These are phyloP conservation scores for Cyclanthera cordifolia DNA, from an alignment of 306 rosid species.

Conservation along the genomic window DNA sequence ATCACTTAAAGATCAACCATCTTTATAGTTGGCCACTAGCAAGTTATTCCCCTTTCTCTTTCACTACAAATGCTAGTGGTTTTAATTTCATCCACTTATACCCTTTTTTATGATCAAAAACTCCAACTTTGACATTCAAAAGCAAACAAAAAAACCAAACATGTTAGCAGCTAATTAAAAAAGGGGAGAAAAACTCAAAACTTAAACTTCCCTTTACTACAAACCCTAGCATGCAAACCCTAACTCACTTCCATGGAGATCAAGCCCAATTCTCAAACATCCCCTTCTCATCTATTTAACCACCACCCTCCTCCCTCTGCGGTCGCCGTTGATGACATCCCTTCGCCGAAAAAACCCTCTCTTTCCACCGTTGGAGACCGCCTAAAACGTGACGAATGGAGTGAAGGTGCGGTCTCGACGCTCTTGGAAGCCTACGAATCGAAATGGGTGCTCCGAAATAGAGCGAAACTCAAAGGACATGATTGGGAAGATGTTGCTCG, in stretches of 20 bases:
- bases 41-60: not conserved
- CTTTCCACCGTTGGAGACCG: slow-evolving; percentile 21
- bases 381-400: slow-evolving; percentile 91
- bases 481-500: slow-evolving; percentile 92
- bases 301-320: not conserved
- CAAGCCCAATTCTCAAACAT: slow-evolving; percentile 24
- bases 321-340: slow-evolving; percentile 20
- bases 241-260: slow-evolving; percentile 37
- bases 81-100: not conserved
- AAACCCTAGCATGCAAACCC: slow-evolving; percentile 2
- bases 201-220: not conserved
- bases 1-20: slow-evolving; percentile 2
- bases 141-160: not conserved
- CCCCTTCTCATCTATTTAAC: slow-evolving; percentile 37
- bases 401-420: slow-evolving; percentile 89
- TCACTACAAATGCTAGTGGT: slow-evolving; percentile 10
- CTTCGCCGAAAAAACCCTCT: slow-evolving; percentile 40
- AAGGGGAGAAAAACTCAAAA: not conserved
- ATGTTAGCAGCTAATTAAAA: slow-evolving; percentile 60
- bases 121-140: not conserved
- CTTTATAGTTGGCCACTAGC: slow-evolving; percentile 18
- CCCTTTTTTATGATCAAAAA: not conserved
- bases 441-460: slow-evolving; percentile 77
- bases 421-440: slow-evolving; percentile 74
- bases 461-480: slow-evolving; percentile 90